Base-by-base conservation (phyloP, 2,329 filamentous ascomycete species). In the Aspergillus clavatus region DNA sequence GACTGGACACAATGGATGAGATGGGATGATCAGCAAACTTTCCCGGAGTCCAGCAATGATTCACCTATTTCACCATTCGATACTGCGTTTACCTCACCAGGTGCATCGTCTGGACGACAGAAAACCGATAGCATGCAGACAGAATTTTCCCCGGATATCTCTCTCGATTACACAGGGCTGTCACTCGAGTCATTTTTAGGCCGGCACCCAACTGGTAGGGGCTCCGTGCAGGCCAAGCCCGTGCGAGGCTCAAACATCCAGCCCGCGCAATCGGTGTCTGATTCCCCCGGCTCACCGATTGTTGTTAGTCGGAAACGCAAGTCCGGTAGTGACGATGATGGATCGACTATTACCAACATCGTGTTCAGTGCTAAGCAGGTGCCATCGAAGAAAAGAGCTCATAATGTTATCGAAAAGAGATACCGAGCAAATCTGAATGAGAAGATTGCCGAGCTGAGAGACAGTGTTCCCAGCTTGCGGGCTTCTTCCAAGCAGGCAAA, bases 401-500 rank as follows among this genome's bases (percentile, higher is more conserved):
- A 97, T 70, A 97, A 96, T 68, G 93, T 97, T 78, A 96, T 97
- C 52, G 91, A 97, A 72, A 97, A 96, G 76, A 78, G 91, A 54
- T 97, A 97, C 68, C 84, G 91, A 58, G 95, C 88, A 43, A 97
- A 97, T 61, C 77, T 97, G 46, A 97, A 97, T 62, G 91, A 96
- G 64, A 97, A 97, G 73, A 97, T 97, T 58, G 86, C 89, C 37
- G 89, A 90, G 47, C 73, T 97, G 50, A 80, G 90, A 57, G 89
- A 96, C 66, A 95, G 89, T 61, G 89, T 97, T 11, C 91, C 91
- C 2, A 94, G 87, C 66, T 73, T 97, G 46, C 82, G 90, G 39
- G 87, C 89, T 56, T 88, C 90, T 80, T 82, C 83, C 28, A 88
- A 87, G 71, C 38, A 73, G 74, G 46, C 55, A 6, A 62, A 59